Evolutionary conservation across 2,329 filamentous ascomycete genomes (phyloP), one percentile per base, ranked within the genome.

Genomic region (Graphilbum ipis-grandicollis): DNA sequence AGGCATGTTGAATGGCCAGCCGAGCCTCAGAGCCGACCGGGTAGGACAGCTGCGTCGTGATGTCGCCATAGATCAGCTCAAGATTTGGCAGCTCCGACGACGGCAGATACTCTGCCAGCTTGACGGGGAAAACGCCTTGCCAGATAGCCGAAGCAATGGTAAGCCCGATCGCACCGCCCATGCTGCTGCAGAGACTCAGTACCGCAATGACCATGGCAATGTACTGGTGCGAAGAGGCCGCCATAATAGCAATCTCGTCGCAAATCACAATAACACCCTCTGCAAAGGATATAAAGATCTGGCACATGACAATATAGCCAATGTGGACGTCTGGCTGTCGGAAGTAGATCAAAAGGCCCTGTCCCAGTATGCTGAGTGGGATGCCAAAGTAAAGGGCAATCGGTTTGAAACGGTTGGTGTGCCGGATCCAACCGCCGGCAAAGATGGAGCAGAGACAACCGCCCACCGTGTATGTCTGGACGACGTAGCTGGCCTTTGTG

Each of bases 111-210:
- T 52, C 42, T 23, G 51, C 49, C 8, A 76, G 57, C 26, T 61
- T 63, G 19, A 49, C 50, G 6, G 67, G 66, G 44, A 78, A 66
- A 13, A 65, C 56, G 43, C 63, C 59, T 0, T 65, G 68, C 71
- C 72, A 79, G 44, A 79, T 66, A 6, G 70, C 70, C 0, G 65
- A 65, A 2, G 73, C 65, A 35, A 79, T 60, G n/a, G 70, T 65
- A 1, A 58, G 56, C 9, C 71, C 71, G 19, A 75, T 62, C 4
- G 67, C 68, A 28, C 66, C 68, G 36, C 71, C 73, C 38, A 76
- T 62, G 38, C 64, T 65, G 42, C 67, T 63, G 36, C 68, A 66
- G 17, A 75, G 30, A 38, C 37, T 36, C 5, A 38, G 34, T 13
- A 43, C 10, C 18, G 39, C 39, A 3, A 44, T 32, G 9, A 31